Evolutionary conservation across 352 stramenopile genomes (phyloP), one percentile per base, ranked within the genome.

Genomic region (Hyaloperonospora arabidopsidis): DNA sequence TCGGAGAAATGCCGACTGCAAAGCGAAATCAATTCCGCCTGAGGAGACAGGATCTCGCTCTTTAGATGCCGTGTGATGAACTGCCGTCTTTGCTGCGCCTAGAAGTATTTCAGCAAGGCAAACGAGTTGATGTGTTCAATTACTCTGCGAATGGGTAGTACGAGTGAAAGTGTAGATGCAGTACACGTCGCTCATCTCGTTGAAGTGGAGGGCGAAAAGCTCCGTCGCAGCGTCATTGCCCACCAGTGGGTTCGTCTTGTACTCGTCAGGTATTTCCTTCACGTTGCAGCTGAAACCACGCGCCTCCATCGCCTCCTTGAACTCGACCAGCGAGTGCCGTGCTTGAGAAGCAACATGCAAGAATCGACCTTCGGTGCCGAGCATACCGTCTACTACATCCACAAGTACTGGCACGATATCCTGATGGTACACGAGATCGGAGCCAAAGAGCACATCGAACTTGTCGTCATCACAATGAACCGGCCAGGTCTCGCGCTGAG

Each of bases 141-240:
- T 50, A 61, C 46, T 59, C 64, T 68, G 66, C 28, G 51, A 52
- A 45, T 68, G 44, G 15, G 29, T 40, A 15, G 59, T 78, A 39
- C 64, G 67, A 36, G 70, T 84, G 52, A 93, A 93, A 7, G 76
- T 89, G 74, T 93, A 93, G 53, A 90, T 74, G 66, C 79, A 89
- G 67, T 93, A 93, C 59, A 83, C 74, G 61, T 93, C 84, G 59
- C 74, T 87, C 84, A 95, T 92, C 57, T 95, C 84, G 70, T 92
- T 92, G 64, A 95, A 95, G 57, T 95, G 84, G 50, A 95, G 58
- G 55, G 82, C 63, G 44, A 93, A 93, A 23, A 93, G 61, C 63
- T 89, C 78, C 17, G 83, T 63, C 0, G 69, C 66, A 0, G 75
- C 72, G 19, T 87, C 76, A 32, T 78, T 71, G 46, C 76, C 73